Evolutionary conservation across 768 basidiomycete species (phyloP), one percentile per base, ranked within the genome.

Genomic region (Daedaleopsis sinensis): DNA sequence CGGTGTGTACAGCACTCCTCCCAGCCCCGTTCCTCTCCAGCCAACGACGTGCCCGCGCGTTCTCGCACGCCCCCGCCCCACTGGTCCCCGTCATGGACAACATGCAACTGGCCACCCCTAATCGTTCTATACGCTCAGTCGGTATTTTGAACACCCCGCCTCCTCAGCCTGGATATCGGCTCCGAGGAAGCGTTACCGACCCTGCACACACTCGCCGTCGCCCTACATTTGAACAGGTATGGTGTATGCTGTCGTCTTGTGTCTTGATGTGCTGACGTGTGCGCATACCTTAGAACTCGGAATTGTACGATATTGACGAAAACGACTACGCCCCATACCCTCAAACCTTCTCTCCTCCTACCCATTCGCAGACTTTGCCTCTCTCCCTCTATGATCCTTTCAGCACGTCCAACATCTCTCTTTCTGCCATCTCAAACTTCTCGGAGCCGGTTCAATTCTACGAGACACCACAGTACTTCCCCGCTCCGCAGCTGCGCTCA

Each of bases 271-370:
- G 15, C 39, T 24, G 15, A 16, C 36, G 44, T 71, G 3, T 68
- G 65, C 64, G 67, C 47, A 50, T 63, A 59, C 71, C 72, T 59
- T 72, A 77, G 66, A 63, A 61, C 42, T 70, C 67, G 23, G 83
- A 89, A 39, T 76, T 90, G 58, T 91, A 89, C 70, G 87, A 91
- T 68, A 90, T 91, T 63, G 85, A 89, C 67, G 90, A 91, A 72
- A 85, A 87, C 68, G 84, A 85, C 59, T 82, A 83, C 66, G 85
- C 86, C 58, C 76, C 77, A 3, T 80, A 81, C 46, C 75, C 77
- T 35, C 73, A 77, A 8, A 64, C 67, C 23, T 74, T 74, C 72
- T 75, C 62, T 71, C 76, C 73, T 63, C 72, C 62, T 1, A 67
- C 74, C 36, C 67, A 67, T 21, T 68, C 69, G 1, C 69, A 70